Evolutionary conservation across 2,329 filamentous ascomycete genomes (phyloP).

Genomic region (Fusarium transvaalense): DNA sequence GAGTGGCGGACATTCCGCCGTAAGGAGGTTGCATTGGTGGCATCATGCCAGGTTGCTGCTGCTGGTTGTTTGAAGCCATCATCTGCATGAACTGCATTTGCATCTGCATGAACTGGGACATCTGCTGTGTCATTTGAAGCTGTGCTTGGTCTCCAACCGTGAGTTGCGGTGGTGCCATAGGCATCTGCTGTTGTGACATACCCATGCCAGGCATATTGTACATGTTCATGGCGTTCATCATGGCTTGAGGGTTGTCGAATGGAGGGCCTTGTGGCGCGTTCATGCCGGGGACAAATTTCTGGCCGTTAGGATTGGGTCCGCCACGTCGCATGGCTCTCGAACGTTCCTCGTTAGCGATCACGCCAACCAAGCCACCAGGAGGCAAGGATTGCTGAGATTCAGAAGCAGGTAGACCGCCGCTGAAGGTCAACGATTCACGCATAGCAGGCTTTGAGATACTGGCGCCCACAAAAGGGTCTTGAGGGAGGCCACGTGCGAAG

Average conservation of each 20-base stretch:
- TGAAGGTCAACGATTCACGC: constrained; percentile 80
- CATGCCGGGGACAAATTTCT: constrained; percentile 55
- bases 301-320: constrained; percentile 75
- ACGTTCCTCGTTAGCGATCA: constrained; percentile 88
- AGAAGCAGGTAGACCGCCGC: constrained; percentile 63
- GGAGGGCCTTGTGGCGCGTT: constrained; percentile 55
- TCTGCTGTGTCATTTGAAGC: constrained; percentile 84
- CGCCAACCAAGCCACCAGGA: constrained; percentile 84
- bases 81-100: constrained; percentile 96
- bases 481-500: constrained; percentile 84
- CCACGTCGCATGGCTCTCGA: constrained; percentile 82
- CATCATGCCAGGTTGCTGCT: constrained; percentile 45
- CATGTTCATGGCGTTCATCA: constrained; percentile 57
- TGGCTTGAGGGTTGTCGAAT: constrained; percentile 61
- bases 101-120: constrained; percentile 91
- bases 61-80: constrained; percentile 65
- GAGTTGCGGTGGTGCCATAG: constrained; percentile 61
- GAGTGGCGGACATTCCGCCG: constrained; percentile 49
- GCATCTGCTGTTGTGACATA: constrained; percentile 47
- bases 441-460: constrained; percentile 78
- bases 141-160: constrained; percentile 78
- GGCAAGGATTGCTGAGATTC: constrained; percentile 61
- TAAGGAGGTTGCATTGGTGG: constrained; percentile 49
- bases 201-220: constrained; percentile 48
- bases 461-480: constrained; percentile 87